A percentile compares a stretch with the other conserved stretches of the same genome.
Evolutionary conservation across 805 yeast species (phyloP).

Genomic region (Sugiyamaella qingdaonensis): DNA sequence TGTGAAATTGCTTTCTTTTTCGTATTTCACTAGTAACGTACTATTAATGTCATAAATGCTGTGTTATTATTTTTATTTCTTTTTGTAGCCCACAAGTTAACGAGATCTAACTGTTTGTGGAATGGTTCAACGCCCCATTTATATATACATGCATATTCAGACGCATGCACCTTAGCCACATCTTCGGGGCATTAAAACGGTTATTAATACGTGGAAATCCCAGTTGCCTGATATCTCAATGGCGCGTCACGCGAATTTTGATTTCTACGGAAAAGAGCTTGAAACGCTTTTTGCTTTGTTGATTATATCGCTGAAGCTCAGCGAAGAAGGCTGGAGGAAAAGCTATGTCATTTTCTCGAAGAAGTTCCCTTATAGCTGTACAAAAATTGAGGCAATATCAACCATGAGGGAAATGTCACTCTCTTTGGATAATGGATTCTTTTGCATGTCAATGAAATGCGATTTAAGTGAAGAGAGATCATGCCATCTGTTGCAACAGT

Average conservation of each 20-base stretch:
- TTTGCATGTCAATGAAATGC: background rate
- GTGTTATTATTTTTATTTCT: constrained; percentile 30
- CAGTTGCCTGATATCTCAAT: too few species aligned
- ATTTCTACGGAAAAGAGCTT: constrained; percentile 50
- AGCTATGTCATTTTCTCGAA: constrained; percentile 30
- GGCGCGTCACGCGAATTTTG: too few species aligned
- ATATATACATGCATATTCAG: too few species aligned
- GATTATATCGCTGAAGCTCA: constrained; percentile 40
- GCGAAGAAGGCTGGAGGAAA: constrained; percentile 27
- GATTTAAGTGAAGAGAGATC: background rate
- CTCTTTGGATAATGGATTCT: constrained; percentile 40
- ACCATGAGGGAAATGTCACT: constrained; percentile 49
- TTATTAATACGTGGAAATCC: too few species aligned
- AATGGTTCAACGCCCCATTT: too few species aligned
- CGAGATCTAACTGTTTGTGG: too few species aligned
- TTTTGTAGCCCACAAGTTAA: background rate
- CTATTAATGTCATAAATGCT: constrained; percentile 30
- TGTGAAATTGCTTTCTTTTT: too few species aligned
- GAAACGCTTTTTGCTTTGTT: constrained; percentile 57
- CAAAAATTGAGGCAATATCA: constrained; percentile 46
- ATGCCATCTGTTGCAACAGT: background rate
- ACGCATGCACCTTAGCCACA: too few species aligned
- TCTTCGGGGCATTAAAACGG: too few species aligned
- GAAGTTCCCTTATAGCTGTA: constrained; percentile 50
- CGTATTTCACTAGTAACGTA: constrained; percentile 35